A percentile compares a stretch with the other conserved stretches of the same genome.
Evolutionary conservation across 2,329 filamentous ascomycete genomes (phyloP).

Genomic region (Aspergillus tamarii): DNA sequence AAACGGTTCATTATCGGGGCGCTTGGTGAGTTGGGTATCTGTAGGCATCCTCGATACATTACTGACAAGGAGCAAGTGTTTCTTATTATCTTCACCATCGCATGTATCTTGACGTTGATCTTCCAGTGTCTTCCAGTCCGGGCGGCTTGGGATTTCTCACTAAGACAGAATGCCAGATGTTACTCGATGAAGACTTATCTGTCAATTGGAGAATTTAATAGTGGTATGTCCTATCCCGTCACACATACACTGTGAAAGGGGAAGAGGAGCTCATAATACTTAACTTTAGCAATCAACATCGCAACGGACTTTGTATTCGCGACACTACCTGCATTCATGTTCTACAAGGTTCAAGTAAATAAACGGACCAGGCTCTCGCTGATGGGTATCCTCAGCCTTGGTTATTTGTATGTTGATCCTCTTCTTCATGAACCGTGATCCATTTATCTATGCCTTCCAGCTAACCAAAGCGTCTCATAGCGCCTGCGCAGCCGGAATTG

Average conservation of each 20-base stretch:
- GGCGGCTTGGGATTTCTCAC: conserved; percentile 48
- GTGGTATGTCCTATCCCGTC: conserved; percentile 33
- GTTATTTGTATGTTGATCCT: conserved; percentile 42
- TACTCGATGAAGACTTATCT: conserved; percentile 46
- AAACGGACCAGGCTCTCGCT: conserved; percentile 44
- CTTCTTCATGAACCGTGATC: not conserved
- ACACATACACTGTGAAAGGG: not conserved
- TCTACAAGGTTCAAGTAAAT: conserved; percentile 34
- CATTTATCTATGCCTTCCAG: not conserved
- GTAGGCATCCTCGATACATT: not conserved
- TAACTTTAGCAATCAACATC: conserved; percentile 46
- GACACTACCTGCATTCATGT: conserved; percentile 47
- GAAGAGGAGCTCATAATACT: not conserved
- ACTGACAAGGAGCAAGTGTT: conserved; percentile 33
- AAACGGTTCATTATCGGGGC: conserved; percentile 37
- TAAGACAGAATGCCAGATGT: conserved; percentile 47
- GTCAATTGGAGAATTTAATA: conserved; percentile 35
- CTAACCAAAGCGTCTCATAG: conserved; percentile 20
- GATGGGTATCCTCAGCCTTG: conserved; percentile 47
- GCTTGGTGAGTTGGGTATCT: conserved; percentile 28
- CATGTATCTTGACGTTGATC: conserved; percentile 51
- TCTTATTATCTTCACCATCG: conserved; percentile 29
- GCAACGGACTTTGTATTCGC: conserved; percentile 51
- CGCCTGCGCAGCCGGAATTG: conserved; percentile 45
- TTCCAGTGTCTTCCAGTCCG: conserved; percentile 52